Evolutionary conservation across 352 stramenopile genomes (phyloP).

Genomic region (Pythium plurisporium): DNA sequence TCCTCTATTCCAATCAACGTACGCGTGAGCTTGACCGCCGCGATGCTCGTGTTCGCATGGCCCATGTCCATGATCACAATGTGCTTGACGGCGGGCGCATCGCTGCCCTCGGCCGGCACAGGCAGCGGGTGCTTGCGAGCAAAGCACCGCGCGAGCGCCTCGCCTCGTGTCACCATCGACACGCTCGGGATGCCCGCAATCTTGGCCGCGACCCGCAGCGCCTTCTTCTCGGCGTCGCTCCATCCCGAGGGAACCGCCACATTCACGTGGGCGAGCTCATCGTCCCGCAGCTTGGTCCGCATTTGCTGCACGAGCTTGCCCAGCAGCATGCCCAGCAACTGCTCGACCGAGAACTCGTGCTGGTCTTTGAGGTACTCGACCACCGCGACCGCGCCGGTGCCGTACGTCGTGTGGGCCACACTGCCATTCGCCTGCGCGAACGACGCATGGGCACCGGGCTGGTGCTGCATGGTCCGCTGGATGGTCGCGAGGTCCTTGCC

Average conservation of each 20-base stretch:
- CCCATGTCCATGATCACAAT: slow-evolving; percentile 90
- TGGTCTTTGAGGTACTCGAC: slow-evolving; percentile 60
- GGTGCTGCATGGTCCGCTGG: slow-evolving; percentile 30
- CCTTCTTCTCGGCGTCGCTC: slow-evolving; percentile 41
- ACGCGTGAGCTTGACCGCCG: slow-evolving; percentile 66
- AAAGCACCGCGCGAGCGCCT: slow-evolving; percentile 70
- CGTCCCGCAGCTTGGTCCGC: slow-evolving; percentile 42
- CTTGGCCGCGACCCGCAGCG: slow-evolving; percentile 42
- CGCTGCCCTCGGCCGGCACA: not conserved
- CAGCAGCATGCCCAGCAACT: slow-evolving; percentile 75
- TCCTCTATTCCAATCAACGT: too few species aligned
- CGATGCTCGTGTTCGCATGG: slow-evolving; percentile 67
- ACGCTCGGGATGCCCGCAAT: slow-evolving; percentile 60
- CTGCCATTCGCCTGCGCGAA: slow-evolving; percentile 31
- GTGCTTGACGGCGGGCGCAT: slow-evolving; percentile 40
- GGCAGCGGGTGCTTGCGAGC: slow-evolving; percentile 77
- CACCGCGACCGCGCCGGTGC: slow-evolving; percentile 29
- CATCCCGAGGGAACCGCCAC: slow-evolving; percentile 67
- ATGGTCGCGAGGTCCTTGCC: slow-evolving; percentile 50
- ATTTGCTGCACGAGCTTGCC: slow-evolving; percentile 70
- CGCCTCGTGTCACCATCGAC: slow-evolving; percentile 46
- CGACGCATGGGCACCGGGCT: slow-evolving; percentile 45
- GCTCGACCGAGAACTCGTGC: slow-evolving; percentile 58
- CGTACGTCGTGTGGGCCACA: slow-evolving; percentile 2
- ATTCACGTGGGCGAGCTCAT: slow-evolving; percentile 44